These are phyloP conservation scores for Dendrobium nobile DNA, from an alignment of 106 monocot genomes.

Conservation along the genomic window DNA sequence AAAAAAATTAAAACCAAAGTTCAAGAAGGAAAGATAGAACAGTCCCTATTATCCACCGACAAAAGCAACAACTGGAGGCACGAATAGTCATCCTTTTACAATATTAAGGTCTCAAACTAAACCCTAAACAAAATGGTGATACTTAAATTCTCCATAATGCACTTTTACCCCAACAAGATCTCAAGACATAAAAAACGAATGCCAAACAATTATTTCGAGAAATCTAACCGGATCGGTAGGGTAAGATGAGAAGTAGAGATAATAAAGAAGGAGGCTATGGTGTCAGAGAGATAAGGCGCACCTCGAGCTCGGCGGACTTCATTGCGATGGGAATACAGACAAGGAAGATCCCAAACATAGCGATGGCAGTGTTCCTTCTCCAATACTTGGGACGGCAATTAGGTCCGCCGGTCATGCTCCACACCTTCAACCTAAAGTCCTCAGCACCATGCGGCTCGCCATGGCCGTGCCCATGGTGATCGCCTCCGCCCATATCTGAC, in stretches of 20 bases:
- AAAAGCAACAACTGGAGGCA: no score
- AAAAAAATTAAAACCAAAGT: no score
- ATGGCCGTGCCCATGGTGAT: constrained; percentile 6
- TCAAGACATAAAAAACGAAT: background rate
- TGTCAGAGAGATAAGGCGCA: constrained; percentile 4
- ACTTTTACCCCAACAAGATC: background rate
- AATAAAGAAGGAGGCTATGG: background rate
- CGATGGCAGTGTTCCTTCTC: constrained; percentile 90
- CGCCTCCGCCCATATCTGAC: constrained; percentile 29
- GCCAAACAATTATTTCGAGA: background rate
- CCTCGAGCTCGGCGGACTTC: constrained; percentile 96
- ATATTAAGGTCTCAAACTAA: no score
- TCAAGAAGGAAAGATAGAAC: no score
- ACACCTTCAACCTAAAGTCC: constrained; percentile 73
- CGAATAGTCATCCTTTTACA: no score
- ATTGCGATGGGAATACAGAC: constrained; percentile 93
- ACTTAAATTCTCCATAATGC: no score
- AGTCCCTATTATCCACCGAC: no score
- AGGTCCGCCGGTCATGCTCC: constrained; percentile 95
- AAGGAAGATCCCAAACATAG: constrained; percentile 74
- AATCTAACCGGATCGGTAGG: background rate
- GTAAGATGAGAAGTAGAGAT: background rate
- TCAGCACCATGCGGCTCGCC: constrained; percentile 14
- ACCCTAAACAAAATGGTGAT: no score
- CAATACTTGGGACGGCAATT: constrained; percentile 86